Conservation (phyloP, 768 basidiomycete species). For the Termitomyces heimii region DNA sequence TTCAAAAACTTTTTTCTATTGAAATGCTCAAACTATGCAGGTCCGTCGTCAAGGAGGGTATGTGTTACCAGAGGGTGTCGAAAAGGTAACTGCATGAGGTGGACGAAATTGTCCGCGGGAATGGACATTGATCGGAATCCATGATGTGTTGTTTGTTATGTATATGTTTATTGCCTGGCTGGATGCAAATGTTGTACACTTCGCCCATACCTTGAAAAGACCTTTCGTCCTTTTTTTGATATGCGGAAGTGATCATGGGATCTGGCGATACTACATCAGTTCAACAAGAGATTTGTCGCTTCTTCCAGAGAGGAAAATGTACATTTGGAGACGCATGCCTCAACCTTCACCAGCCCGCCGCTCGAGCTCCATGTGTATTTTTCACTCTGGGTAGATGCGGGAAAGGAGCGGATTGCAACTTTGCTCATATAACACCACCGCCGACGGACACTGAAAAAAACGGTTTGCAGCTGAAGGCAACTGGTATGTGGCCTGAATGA, state of each 20-base stretch:
- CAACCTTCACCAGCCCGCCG: conserved; percentile 6
- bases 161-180: background rate
- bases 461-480: background rate
- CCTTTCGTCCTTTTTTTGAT: background rate
- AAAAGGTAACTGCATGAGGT: conserved; percentile 31
- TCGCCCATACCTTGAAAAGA: background rate
- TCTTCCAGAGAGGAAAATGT: conserved; percentile 8
- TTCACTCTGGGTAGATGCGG: conserved; percentile 11
- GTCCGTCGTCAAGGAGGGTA: conserved; percentile 67
- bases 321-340: conserved; percentile 7
- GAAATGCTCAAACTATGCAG: conserved; percentile 23
- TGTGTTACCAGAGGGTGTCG: conserved; percentile 55
- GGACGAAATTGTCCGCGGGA: background rate
- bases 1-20: background rate
- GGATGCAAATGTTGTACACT: background rate
- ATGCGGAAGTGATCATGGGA: background rate
- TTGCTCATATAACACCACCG: conserved; percentile 6
- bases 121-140: background rate
- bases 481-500: conserved; percentile 1
- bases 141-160: background rate
- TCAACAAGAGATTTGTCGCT: conserved; percentile 7
- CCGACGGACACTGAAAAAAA: background rate
- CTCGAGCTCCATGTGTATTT: conserved; percentile 12
- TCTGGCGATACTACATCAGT: background rate
- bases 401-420: conserved; percentile 12